Evolutionary conservation across 345 rosid species (phyloP).

Genomic region (Bretschneidera sinensis): DNA sequence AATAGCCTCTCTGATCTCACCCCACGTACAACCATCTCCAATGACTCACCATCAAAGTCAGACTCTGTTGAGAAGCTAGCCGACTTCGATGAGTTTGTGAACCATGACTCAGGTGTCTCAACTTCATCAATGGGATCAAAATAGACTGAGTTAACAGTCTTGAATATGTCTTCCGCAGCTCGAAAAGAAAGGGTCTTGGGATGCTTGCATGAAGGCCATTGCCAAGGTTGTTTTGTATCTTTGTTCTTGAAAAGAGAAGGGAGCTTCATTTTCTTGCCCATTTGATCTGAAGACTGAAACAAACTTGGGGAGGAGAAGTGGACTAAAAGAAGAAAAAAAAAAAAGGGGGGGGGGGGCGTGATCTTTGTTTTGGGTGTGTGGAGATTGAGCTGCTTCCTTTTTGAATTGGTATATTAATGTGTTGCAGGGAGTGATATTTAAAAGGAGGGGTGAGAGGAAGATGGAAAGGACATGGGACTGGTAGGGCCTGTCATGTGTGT

Average conservation of each 20-base stretch:
- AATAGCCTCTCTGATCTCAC: conserved; percentile 69
- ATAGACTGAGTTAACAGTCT: conserved; percentile 67
- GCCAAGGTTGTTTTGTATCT: conserved; percentile 29
- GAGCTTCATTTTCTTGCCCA: conserved; percentile 45
- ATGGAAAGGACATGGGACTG: no score
- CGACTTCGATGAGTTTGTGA: conserved; percentile 30
- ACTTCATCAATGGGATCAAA: conserved; percentile 30
- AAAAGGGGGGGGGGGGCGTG: no score
- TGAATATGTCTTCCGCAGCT: conserved; percentile 50
- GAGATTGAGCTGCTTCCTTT: no score
- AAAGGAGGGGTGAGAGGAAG: no score
- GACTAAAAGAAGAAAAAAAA: no score
- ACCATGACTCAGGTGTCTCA: conserved; percentile 27
- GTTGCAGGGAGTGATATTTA: no score
- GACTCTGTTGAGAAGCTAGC: conserved; percentile 31
- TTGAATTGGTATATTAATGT: no score
- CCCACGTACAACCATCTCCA: conserved; percentile 57
- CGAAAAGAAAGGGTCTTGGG: conserved; percentile 75
- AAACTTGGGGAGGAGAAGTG: no score
- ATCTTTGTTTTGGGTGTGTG: no score
- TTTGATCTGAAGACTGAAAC: no score
- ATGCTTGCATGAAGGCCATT: no score
- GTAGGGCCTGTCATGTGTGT: no score
- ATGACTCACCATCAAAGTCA: conserved; percentile 28
- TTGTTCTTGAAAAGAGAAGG: conserved; percentile 43